Percentiles rank a stretch among this genome's conserved stretches.
phyloP scores from a whole-genome alignment of 2,329 filamentous ascomycete species.

The Fusarium foetens region DNA sequence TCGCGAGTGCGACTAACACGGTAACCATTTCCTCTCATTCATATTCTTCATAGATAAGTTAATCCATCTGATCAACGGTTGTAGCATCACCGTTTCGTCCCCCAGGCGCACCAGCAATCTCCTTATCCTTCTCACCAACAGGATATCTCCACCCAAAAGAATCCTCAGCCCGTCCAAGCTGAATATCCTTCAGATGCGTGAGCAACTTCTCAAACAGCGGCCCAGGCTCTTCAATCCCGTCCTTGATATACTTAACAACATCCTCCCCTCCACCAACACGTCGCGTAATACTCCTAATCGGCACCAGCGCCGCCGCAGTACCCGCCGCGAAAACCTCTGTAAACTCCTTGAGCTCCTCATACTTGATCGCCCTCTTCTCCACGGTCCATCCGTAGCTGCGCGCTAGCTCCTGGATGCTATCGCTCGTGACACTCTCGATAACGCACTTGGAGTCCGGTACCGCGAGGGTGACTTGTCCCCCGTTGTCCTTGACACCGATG shows the following conservation, averaged over 20 bases:
- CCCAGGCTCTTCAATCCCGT: slow-evolving; percentile 73
- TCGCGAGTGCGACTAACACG: slow-evolving; percentile 31
- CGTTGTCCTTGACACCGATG: slow-evolving; percentile 76
- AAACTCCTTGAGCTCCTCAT: slow-evolving; percentile 64
- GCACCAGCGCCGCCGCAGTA: slow-evolving; percentile 90
- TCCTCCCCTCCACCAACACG: slow-evolving; percentile 56
- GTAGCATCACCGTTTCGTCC: slow-evolving; percentile 37
- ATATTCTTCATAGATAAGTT: too few species aligned
- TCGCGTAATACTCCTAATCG: slow-evolving; percentile 89
- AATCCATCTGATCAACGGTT: slow-evolving; percentile 51
- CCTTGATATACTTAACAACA: slow-evolving; percentile 65
- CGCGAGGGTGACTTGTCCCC: slow-evolving; percentile 74
- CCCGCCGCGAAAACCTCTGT: slow-evolving; percentile 89
- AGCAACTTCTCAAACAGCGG: slow-evolving; percentile 78
- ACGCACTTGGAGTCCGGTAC: slow-evolving; percentile 90
- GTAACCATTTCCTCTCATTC: neutral
- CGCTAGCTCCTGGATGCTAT: slow-evolving; percentile 80
- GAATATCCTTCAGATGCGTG: slow-evolving; percentile 82
- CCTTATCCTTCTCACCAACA: slow-evolving; percentile 58
- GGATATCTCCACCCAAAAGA: slow-evolving; percentile 75
- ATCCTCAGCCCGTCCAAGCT: slow-evolving; percentile 82
- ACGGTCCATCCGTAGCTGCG: slow-evolving; percentile 84
- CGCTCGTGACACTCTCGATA: slow-evolving; percentile 86
- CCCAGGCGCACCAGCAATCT: slow-evolving; percentile 48
- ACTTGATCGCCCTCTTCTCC: slow-evolving; percentile 77